Conservation (phyloP, 106 monocot genomes). For the Dendrobium catenatum region DNA sequence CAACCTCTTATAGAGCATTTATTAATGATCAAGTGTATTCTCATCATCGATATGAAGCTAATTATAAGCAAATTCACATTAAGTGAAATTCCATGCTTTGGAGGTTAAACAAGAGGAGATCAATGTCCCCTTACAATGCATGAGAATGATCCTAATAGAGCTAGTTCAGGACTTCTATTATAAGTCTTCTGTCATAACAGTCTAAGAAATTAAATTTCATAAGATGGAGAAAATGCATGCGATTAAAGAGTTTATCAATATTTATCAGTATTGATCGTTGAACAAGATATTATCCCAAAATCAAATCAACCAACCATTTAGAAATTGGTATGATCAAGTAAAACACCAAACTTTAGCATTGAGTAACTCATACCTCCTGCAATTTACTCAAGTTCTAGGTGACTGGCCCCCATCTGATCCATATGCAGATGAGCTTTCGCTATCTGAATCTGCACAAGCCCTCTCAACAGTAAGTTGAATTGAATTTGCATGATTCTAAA, state of each 20-base stretch:
- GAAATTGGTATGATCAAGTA: background rate
- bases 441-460: conserved; percentile 45
- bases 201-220: background rate
- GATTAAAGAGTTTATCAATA: background rate
- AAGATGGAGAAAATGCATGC: background rate
- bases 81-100: no score
- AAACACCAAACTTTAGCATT: background rate
- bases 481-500: background rate
- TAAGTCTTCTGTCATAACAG: background rate
- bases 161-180: background rate
- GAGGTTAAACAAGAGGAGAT: no score
- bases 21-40: no score
- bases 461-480: background rate
- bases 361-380: conserved; percentile 2
- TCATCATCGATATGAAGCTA: no score
- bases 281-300: background rate
- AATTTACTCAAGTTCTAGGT: conserved; percentile 22
- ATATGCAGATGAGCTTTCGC: conserved; percentile 55
- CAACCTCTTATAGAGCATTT: no score
- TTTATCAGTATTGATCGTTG: background rate
- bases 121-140: no score
- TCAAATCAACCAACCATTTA: background rate
- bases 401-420: conserved; percentile 38
- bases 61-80: no score
- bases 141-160: background rate